Percentiles rank a stretch among this genome's conserved stretches.
These are phyloP conservation scores for Dioszegia hungarica DNA, from an alignment of 768 basidiomycete species.

Conservation along the genomic window DNA sequence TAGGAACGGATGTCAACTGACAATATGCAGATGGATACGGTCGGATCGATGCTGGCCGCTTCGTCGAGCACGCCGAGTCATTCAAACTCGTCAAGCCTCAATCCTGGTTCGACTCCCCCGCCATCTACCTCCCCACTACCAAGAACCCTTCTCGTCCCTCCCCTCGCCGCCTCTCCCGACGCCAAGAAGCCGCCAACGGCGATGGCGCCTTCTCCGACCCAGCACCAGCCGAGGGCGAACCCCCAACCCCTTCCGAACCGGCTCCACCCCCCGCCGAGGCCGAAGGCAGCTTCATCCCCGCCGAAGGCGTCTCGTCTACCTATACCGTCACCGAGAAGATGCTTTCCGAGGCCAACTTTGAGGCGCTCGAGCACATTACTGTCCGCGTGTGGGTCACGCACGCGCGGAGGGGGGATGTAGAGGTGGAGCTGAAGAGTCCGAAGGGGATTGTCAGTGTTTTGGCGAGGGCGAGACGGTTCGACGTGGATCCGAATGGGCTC, in stretches of 20 bases:
- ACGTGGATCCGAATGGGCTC: constrained; percentile 65
- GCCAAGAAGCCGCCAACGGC: constrained; percentile 51
- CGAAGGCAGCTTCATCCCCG: constrained; percentile 53
- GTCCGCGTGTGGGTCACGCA: constrained; percentile 92
- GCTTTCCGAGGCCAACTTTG: constrained; percentile 71
- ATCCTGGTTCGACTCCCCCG: constrained; percentile 74
- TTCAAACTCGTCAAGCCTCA: constrained; percentile 93
- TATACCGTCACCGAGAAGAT: constrained; percentile 65
- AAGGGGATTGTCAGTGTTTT: constrained; percentile 78
- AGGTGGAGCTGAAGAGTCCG: constrained; percentile 82
- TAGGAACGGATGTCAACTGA: neutral
- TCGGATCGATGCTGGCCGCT: constrained; percentile 72
- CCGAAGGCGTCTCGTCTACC: constrained; percentile 62
- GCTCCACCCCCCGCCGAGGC: constrained; percentile 43
- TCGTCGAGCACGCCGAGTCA: constrained; percentile 70
- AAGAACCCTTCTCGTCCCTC: neutral
- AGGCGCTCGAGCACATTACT: constrained; percentile 84
- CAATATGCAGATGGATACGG: constrained; percentile 69
- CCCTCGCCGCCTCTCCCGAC: constrained; percentile 58
- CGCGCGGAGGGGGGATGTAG: constrained; percentile 77
- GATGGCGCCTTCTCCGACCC: neutral
- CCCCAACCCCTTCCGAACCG: constrained; percentile 6
- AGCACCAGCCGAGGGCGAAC: neutral
- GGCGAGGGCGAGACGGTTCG: constrained; percentile 64
- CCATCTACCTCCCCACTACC: constrained; percentile 52